Base-by-base conservation (phyloP, 2,329 filamentous ascomycete genomes). In the Cercospora sp. region DNA sequence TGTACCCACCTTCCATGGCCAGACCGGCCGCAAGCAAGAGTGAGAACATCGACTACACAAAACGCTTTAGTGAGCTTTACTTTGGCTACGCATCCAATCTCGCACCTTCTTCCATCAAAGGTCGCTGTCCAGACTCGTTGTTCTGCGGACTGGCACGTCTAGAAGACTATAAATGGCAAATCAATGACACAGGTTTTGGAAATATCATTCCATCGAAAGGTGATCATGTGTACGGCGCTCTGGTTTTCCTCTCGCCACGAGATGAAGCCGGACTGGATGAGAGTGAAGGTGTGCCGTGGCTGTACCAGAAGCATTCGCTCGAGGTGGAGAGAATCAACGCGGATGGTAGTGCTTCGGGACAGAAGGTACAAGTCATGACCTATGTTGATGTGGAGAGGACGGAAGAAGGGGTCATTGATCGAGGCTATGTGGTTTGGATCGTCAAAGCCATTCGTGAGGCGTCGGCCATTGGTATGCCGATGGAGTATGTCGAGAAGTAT, bases 111-210 rank as follows among this genome's bases (percentile, higher is more conserved):
- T 34, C 66, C 6, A 70, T 70, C 60, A 67, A 67, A 37, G 65
- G 68, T 7, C 60, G 68, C 24, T 68, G 66, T 63, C 68, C 68
- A 9, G 65, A 70, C n/a, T 65, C 65, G 18, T 18, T 70, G 18
- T 65, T 68, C 61, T 67, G 65, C 43, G 68, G 68, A 1, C 45
- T 90, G 55, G 89, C 83, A 3, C 78, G 84, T 21, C 82, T 91
- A 1, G 73, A 76, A 0, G 79, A 80, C 45, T 89, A 87, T 82
- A 80, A 77, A 49, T 91, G 88, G 88, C 81, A 89, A 58, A 90
- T 91, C 81, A 89, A 88, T 75, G 77, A 80, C 51, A 84, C 88
- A 1, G 88, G 88, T 13, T 90, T 88, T 76, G 89, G 89, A 51
- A 91, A 91, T 75, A 80, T 91, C 16, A 83, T 87, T 40, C 64